Evolutionary conservation across 164 flowering plant species (phyloP).

Genomic region (Dillenia suffruticosa): DNA sequence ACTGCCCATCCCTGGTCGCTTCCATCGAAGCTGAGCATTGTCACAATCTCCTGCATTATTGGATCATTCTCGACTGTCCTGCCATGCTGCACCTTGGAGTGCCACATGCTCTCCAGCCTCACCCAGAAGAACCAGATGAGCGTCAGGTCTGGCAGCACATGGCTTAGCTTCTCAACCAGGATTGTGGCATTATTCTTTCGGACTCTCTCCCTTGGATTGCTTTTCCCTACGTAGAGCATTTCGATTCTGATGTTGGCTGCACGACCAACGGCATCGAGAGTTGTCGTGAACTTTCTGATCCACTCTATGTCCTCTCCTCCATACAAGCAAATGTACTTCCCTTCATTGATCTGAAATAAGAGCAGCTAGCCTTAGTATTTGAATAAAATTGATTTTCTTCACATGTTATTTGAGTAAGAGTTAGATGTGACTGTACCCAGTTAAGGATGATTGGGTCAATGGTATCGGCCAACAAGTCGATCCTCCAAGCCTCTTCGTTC

Average conservation of each 20-base stretch:
- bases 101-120: constrained; percentile 58
- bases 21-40: constrained; percentile 46
- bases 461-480: constrained; percentile 33
- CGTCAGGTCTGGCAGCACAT: constrained; percentile 17
- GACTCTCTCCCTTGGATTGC: constrained; percentile 32
- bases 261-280: constrained; percentile 14
- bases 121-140: constrained; percentile 55
- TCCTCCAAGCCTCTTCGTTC: constrained; percentile 46
- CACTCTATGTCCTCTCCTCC: constrained; percentile 48
- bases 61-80: constrained; percentile 28
- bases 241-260: constrained; percentile 25
- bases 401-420: no score
- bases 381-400: no score
- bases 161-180: constrained; percentile 29
- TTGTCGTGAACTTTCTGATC: constrained; percentile 36
- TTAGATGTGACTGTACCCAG: constrained; percentile 28
- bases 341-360: constrained; percentile 17
- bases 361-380: no score
- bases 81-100: constrained; percentile 41
- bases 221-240: constrained; percentile 50
- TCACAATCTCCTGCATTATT: constrained; percentile 48
- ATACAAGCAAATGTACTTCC: constrained; percentile 32
- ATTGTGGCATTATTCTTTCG: constrained; percentile 21
- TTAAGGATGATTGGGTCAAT: constrained; percentile 29
- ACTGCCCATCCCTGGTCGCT: constrained; percentile 65